These are phyloP conservation scores for Cercospora sp. DNA, from an alignment of 2,329 filamentous ascomycete species.

Conservation along the genomic window DNA sequence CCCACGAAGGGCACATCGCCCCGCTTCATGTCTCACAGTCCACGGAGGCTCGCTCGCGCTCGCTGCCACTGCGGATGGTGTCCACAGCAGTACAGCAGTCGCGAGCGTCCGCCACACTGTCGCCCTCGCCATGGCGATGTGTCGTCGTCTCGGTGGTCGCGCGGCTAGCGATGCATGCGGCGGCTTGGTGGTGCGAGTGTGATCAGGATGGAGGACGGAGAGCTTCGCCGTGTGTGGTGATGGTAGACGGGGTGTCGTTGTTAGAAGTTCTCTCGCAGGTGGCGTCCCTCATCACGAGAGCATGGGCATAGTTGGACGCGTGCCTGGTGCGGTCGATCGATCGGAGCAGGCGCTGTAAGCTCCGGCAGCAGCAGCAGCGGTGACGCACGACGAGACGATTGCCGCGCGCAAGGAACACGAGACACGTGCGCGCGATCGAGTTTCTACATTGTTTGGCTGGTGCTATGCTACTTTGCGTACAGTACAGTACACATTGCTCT, in stretches of 20 bases:
- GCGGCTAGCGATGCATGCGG: not conserved
- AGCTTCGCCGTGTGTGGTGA: not conserved
- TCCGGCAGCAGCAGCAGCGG: constrained; percentile 7
- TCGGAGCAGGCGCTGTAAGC: constrained; percentile 1
- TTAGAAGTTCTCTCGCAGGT: not conserved
- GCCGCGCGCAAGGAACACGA: not conserved
- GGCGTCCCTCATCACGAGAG: not conserved
- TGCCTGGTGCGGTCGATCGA: not conserved
- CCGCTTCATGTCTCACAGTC: constrained; percentile 66
- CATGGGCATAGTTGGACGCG: not conserved
- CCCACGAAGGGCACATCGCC: constrained; percentile 85
- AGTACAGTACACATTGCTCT: not conserved
- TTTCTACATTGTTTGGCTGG: constrained; percentile 11
- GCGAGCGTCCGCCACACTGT: not conserved
- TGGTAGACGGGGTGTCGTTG: not conserved
- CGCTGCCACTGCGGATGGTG: not conserved
- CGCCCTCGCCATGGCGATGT: constrained; percentile 4
- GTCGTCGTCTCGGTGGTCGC: not conserved
- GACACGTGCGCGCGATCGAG: not conserved
- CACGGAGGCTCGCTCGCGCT: constrained; percentile 20
- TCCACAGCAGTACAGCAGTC: not conserved
- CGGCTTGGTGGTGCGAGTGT: not conserved
- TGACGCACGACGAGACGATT: not conserved
- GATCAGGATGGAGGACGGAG: not conserved
- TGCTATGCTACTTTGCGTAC: not conserved